These are phyloP conservation scores for Flammula alnicola DNA, from an alignment of 1,284 basidiomycete species.

Conservation along the genomic window DNA sequence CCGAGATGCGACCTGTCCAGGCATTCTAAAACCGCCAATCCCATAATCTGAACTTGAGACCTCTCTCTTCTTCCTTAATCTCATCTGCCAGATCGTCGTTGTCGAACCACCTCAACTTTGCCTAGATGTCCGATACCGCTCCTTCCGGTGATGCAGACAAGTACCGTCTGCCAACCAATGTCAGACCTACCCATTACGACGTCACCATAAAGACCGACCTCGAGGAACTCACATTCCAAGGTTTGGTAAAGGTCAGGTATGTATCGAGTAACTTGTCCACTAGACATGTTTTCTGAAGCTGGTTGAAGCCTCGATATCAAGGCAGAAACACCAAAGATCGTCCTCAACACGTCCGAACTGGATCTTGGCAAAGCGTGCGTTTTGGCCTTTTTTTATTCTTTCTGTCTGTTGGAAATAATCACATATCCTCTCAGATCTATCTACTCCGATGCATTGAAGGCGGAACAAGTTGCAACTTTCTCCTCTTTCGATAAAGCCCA, in stretches of 20 bases:
- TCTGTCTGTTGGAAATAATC: not conserved
- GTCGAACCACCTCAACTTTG: conserved; percentile 16
- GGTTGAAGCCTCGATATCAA: conserved; percentile 69
- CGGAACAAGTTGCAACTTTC: conserved; percentile 51
- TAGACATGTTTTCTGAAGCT: conserved; percentile 9
- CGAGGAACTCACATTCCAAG: conserved; percentile 73
- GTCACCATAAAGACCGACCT: conserved; percentile 87
- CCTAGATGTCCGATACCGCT: conserved; percentile 23
- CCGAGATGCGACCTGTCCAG: conserved; percentile 16
- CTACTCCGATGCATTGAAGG: conserved; percentile 59
- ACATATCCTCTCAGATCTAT: conserved; percentile 47
- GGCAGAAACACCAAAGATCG: conserved; percentile 67
- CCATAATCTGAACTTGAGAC: conserved; percentile 16
- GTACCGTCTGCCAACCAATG: conserved; percentile 78
- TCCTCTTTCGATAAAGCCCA: conserved; percentile 61
- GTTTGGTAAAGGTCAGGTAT: conserved; percentile 77
- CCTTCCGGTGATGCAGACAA: conserved; percentile 35
- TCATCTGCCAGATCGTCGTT: conserved; percentile 22
- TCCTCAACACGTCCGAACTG: conserved; percentile 77
- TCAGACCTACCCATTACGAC: conserved; percentile 84
- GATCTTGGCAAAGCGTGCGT: conserved; percentile 66
- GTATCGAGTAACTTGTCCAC: no score
- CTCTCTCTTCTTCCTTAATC: conserved; percentile 20
- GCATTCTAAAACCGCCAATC: conserved; percentile 22
- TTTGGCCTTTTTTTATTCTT: not conserved